Evolutionary conservation across 805 yeast genomes (phyloP).

Genomic region (Peterozyma toletana): DNA sequence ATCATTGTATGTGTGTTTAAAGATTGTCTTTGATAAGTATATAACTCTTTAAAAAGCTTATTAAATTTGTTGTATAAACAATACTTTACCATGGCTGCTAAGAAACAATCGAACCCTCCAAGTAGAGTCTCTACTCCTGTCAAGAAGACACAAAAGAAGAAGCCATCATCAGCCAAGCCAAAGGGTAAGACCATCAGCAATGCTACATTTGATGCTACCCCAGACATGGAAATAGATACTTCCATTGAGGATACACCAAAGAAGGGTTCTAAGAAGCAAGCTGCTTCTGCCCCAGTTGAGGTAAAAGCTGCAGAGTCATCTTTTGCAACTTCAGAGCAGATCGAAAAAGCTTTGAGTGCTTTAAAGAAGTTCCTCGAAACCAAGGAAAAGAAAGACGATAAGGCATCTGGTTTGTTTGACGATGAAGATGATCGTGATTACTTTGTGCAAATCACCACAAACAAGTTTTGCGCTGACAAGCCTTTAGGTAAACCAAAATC

Average conservation of each 20-base stretch:
- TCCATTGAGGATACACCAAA: slow-evolving; percentile 1
- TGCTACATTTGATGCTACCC: not conserved
- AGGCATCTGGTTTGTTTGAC: slow-evolving; percentile 48
- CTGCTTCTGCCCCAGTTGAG: not conserved
- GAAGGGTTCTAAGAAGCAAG: not conserved
- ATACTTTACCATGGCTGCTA: slow-evolving; percentile 9
- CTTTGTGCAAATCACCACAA: slow-evolving; percentile 57
- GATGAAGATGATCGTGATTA: slow-evolving; percentile 43
- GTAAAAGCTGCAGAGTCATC: too few relatives aligned
- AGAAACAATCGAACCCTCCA: not conserved
- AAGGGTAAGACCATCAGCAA: slow-evolving; percentile 9
- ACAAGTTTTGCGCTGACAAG: slow-evolving; percentile 56
- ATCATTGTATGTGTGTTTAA: too few relatives aligned
- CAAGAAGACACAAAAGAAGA: slow-evolving; percentile 2
- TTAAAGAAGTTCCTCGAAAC: slow-evolving; percentile 50
- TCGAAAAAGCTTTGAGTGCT: slow-evolving; percentile 53
- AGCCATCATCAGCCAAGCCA: slow-evolving; percentile 1
- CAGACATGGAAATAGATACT: slow-evolving; percentile 7
- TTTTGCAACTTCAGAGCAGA: slow-evolving; percentile 1
- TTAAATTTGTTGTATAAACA: not conserved
- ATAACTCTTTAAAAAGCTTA: too few relatives aligned
- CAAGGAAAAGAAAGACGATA: slow-evolving; percentile 21
- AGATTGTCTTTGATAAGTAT: too few relatives aligned
- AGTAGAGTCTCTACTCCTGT: not conserved
- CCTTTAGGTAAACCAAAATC: slow-evolving; percentile 50